Percentiles rank a stretch among this genome's conserved stretches.
Conservation (phyloP, 2,329 filamentous ascomycete species). For the Phialocephala subalpina region DNA sequence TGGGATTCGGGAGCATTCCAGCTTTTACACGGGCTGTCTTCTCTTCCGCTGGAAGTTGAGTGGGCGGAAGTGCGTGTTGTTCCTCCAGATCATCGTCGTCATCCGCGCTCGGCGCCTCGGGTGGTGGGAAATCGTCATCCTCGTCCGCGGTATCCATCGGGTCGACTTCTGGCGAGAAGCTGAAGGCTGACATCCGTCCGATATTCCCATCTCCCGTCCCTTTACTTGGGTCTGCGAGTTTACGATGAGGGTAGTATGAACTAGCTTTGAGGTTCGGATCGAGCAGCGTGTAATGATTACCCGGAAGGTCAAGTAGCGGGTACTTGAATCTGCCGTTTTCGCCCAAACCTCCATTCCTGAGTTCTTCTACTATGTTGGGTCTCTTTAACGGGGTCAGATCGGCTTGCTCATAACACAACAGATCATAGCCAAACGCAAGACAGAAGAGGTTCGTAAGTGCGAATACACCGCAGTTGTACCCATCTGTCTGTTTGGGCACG, state of each 20-base stretch:
- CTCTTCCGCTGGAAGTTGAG: no score
- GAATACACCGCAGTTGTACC: slow-evolving; percentile 21
- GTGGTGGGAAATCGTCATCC: neutral
- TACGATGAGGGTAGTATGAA: neutral
- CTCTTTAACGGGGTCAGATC: slow-evolving; percentile 14
- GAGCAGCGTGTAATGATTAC: neutral
- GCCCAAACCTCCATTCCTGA: slow-evolving; percentile 15
- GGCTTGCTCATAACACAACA: slow-evolving; percentile 6
- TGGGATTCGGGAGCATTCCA: neutral
- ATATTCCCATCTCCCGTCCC: neutral
- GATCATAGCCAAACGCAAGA: slow-evolving; percentile 20
- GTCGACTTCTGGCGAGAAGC: neutral
- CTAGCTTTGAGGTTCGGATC: neutral
- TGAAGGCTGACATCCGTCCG: neutral
- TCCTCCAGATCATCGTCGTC: neutral
- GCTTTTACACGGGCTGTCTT: neutral
- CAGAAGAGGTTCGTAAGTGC: slow-evolving; percentile 16
- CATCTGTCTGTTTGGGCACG: slow-evolving; percentile 1
- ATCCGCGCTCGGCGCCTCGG: no score
- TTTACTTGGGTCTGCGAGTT: neutral
- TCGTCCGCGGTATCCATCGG: neutral
- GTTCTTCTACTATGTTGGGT: slow-evolving; percentile 15
- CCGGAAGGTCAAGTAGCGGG: slow-evolving; percentile 11
- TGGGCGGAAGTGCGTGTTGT: neutral
- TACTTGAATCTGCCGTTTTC: slow-evolving; percentile 2